Evolutionary conservation across 2,329 filamentous ascomycete genomes (phyloP).

Genomic region (Pseudocercospora ulei): DNA sequence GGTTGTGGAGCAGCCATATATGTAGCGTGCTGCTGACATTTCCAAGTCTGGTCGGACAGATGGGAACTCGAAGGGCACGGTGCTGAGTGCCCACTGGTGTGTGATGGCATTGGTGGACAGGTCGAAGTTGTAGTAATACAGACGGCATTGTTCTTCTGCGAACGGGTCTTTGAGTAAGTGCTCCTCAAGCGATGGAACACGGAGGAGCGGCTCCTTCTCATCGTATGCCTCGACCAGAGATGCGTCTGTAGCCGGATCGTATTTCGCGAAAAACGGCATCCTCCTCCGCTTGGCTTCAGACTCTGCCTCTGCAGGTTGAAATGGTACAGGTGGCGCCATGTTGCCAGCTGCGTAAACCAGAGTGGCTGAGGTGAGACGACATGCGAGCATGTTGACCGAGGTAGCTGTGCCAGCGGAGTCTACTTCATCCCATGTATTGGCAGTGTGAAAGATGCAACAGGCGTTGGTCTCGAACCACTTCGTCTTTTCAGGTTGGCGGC

Average conservation of each 20-base stretch:
- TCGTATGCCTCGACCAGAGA: constrained; percentile 26
- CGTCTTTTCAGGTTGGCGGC: constrained; percentile 48
- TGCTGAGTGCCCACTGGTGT: constrained; percentile 55
- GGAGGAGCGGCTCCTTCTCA: constrained; percentile 29
- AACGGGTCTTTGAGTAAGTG: constrained; percentile 21
- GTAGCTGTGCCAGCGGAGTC: constrained; percentile 30
- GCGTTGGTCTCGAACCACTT: constrained; percentile 59
- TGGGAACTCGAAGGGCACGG: constrained; percentile 60
- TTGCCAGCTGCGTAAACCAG: constrained; percentile 57
- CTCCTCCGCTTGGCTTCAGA: constrained; percentile 27
- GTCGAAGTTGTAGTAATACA: constrained; percentile 59
- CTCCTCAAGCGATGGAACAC: constrained; percentile 11
- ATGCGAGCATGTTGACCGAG: constrained; percentile 55
- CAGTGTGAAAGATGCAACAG: constrained; percentile 63
- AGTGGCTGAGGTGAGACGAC: constrained; percentile 56
- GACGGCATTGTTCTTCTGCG: constrained; percentile 57
- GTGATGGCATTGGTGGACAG: constrained; percentile 42
- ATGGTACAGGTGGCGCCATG: constrained; percentile 43
- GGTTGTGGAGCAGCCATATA: constrained; percentile 58
- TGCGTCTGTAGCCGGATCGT: constrained; percentile 33
- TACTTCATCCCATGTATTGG: constrained; percentile 57
- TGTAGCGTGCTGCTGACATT: constrained; percentile 51
- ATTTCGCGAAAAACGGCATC: constrained; percentile 43
- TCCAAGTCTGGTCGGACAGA: constrained; percentile 47
- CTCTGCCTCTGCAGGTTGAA: constrained; percentile 30